Conservation (phyloP, 495 filamentous ascomycete genomes). For the Cercophora newfieldiana region DNA sequence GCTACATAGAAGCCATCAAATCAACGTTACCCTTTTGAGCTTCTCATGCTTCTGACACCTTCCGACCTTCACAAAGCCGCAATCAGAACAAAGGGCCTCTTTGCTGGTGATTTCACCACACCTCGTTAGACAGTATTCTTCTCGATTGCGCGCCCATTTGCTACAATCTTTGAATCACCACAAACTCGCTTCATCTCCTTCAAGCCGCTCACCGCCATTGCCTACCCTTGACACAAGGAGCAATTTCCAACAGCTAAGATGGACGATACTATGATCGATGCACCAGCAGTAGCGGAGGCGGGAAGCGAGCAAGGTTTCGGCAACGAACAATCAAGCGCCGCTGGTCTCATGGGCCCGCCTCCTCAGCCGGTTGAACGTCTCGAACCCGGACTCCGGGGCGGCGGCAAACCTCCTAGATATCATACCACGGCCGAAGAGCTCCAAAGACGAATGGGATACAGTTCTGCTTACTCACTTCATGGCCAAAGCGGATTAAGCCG, state of each 20-base stretch:
- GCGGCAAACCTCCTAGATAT: not conserved
- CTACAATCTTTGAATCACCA: not conserved
- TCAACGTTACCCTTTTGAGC: not conserved
- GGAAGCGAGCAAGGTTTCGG: not conserved
- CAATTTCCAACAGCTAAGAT: not conserved
- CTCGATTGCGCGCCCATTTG: not conserved
- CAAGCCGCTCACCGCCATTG: not conserved
- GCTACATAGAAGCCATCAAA: not conserved
- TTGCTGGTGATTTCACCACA: not conserved
- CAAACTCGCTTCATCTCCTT: not conserved
- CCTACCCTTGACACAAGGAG: not conserved
- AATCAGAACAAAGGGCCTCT: not conserved
- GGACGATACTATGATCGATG: not conserved
- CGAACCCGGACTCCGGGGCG: not conserved
- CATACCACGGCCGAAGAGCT: not conserved
- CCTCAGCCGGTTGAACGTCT: not conserved
- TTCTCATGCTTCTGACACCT: not conserved
- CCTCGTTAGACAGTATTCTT: not conserved
- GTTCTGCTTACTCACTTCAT: not conserved
- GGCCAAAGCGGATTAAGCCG: slow-evolving; percentile 1
- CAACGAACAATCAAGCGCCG: not conserved
- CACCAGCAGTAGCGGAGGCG: not conserved
- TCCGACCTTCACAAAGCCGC: not conserved
- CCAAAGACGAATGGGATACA: not conserved
- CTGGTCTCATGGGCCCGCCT: not conserved